Evolutionary conservation across 768 basidiomycete genomes (phyloP), one percentile per base, ranked within the genome.

Genomic region (Amanita pallidorosea): DNA sequence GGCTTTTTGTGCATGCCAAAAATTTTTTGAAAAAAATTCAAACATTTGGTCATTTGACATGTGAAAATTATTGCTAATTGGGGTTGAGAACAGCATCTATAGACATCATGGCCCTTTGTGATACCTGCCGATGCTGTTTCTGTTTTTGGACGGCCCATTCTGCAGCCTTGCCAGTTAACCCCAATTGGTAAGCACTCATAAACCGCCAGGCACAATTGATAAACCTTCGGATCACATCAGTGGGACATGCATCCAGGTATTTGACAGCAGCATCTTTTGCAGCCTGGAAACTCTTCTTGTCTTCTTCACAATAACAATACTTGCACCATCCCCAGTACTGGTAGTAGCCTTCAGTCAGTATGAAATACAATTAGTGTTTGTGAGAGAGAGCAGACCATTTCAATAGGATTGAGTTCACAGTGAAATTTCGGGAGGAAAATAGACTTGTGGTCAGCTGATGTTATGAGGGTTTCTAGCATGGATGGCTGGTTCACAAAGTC

Each of bases 351-450:
- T 7, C 45, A 45, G 35, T 46, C 7, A 54, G 46, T 17, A 44
- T 23, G n/a, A n/a, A n/a, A 4, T 25, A 44, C 11, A 13, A 7
- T 23, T 44, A 7, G 17, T 35, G 15, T 18, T 40, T 49, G 27
- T 7, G 5, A 25, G 22, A 23, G 22, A 23, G 55, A 36, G 54
- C 65, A 53, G 51, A 64, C 66, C 66, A 71, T 69, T 57, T 74
- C 70, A 59, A 75, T 75, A 9, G 69, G 67, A 57, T 75, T 74
- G 4, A 74, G 61, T 56, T 75, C 66, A 56, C 70, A 73, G 42
- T 75, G 70, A 56, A 71, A 74, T 57, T 74, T 74, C 1, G 68
- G 69, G 2, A 69, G 55, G 55, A 74, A 73, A 25, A 72, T 62
- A 48, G 63, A 67, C 29, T 60, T 45, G 57, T 72, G 69, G 4